Evolutionary conservation across 2,329 filamentous ascomycete genomes (phyloP), one percentile per base, ranked within the genome.

Genomic region (Claviceps quebecensis): DNA sequence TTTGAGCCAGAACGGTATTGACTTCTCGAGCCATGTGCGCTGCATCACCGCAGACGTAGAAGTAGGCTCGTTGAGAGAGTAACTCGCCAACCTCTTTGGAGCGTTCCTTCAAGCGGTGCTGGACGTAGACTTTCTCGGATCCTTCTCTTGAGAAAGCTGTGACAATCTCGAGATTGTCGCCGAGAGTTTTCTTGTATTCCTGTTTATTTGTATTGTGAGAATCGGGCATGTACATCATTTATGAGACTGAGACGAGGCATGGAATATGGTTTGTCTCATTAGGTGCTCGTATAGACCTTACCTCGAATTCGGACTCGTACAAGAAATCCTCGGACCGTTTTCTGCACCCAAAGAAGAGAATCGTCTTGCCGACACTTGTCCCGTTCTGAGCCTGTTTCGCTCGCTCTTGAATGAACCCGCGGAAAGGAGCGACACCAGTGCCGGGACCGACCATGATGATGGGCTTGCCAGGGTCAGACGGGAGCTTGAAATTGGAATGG

Each of bases 401-500:
- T 60, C 93, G 82, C 69, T 98, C 93, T 65, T 97, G 93, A 9
- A 98, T 77, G 65, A 98, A 98, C 6, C 78, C 93, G 58, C 93
- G 84, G 81, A 98, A 96, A 17, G 93, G 93, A 26, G 93, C 93
- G 51, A 96, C 89, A 74, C 93, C 93, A 50, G 93, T 97, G 64
- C 93, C 93, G 13, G 93, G 93, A 23, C 93, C 93, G 59, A 97
- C 81, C 83, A 96, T 90, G 67, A 98, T 95, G 60, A 98, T 75
- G 34, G 93, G 93, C 71, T 94, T 95, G 47, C 85, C 81, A 4
- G 93, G 89, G 62, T 98, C 90, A 16, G 93, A 96, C 8, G 93
- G 93, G 34, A 98, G 80, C 74, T 97, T 97, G 80, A 98, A 98
- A 74, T 97, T 98, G 57, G 93, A 97, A 72, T 96, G 91, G 57